These are phyloP conservation scores for Porogramme epimiltina DNA, from an alignment of 1,284 basidiomycete genomes.

Conservation along the genomic window DNA sequence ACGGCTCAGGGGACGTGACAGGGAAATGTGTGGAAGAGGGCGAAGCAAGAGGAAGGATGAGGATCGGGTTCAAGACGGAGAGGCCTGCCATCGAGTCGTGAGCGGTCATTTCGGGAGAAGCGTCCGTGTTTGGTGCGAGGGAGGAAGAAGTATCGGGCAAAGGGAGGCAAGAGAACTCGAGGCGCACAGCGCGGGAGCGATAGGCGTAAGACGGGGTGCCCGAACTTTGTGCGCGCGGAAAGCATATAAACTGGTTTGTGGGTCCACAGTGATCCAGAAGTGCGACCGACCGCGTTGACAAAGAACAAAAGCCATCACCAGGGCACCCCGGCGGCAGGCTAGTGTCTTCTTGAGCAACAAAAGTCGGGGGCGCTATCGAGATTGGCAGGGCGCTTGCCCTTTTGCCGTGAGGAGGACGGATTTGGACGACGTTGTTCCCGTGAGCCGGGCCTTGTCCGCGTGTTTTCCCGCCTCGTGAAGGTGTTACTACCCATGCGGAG, in stretches of 20 bases:
- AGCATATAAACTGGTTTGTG: slow-evolving; percentile 18
- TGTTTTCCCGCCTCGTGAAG: background rate
- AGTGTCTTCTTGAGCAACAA: background rate
- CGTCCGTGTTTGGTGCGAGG: slow-evolving; percentile 16
- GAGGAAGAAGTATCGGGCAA: slow-evolving; percentile 4
- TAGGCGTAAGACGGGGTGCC: slow-evolving; percentile 9
- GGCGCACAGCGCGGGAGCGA: slow-evolving; percentile 4
- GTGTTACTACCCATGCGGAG: background rate
- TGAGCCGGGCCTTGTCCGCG: background rate
- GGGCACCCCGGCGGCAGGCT: background rate
- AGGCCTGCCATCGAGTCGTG: slow-evolving; percentile 22
- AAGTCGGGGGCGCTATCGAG: slow-evolving; percentile 1
- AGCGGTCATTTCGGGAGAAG: slow-evolving; percentile 16
- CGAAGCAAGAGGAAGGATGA: slow-evolving; percentile 13
- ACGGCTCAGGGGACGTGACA: slow-evolving; percentile 5
- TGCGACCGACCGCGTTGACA: background rate
- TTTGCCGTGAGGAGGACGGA: slow-evolving; percentile 4
- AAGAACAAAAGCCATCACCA: slow-evolving; percentile 15
- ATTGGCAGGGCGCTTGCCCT: background rate
- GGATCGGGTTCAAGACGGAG: slow-evolving; percentile 17
- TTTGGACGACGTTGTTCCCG: slow-evolving; percentile 10
- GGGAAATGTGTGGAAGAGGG: slow-evolving; percentile 12
- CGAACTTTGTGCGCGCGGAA: background rate
- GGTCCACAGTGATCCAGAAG: slow-evolving; percentile 12
- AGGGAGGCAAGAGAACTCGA: slow-evolving; percentile 8